Percentiles rank a stretch among this genome's conserved stretches.
phyloP scores from a whole-genome alignment of 805 yeast genomes.

The Schwanniomyces pseudopolymorphus region DNA sequence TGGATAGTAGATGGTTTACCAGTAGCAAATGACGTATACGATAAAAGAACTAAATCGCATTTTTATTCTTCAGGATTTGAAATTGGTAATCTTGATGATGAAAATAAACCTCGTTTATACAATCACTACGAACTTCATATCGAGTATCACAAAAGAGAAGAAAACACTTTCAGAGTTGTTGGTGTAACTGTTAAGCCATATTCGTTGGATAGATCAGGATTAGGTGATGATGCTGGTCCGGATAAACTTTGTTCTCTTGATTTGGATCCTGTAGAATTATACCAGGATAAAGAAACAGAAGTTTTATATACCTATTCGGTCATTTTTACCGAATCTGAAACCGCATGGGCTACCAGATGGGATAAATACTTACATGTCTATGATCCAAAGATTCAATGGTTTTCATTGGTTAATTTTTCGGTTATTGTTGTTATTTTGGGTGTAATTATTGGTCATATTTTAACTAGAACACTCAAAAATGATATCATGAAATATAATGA shows the following conservation, averaged over 20 bases:
- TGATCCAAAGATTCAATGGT: conserved; percentile 95
- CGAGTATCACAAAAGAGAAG: conserved; percentile 78
- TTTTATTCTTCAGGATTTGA: conserved; percentile 83
- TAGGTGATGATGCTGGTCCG: conserved; percentile 18
- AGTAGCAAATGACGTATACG: conserved; percentile 66
- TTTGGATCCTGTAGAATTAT: conserved; percentile 46
- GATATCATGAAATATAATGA: conserved; percentile 90
- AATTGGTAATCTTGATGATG: conserved; percentile 66
- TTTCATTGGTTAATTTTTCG: conserved; percentile 84
- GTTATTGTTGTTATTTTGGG: conserved; percentile 77
- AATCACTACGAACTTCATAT: conserved; percentile 80
- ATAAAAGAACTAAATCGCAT: conserved; percentile 54
- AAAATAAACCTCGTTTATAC: conserved; percentile 57
- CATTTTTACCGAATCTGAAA: conserved; percentile 61
- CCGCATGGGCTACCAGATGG: conserved; percentile 98
- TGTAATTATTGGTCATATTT: conserved; percentile 72
- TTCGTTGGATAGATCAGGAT: conserved; percentile 45
- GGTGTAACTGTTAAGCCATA: conserved; percentile 80
- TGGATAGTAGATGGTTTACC: conserved; percentile 97
- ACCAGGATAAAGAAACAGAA: conserved; percentile 47
- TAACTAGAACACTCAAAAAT: conserved; percentile 74
- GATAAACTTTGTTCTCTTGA: conserved; percentile 31
- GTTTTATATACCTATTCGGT: conserved; percentile 89
- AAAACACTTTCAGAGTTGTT: conserved; percentile 76
- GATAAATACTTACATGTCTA: conserved; percentile 90